Evolutionary conservation across 139 green algal species (phyloP).

Genomic region (Chlamydomonas applanata): DNA sequence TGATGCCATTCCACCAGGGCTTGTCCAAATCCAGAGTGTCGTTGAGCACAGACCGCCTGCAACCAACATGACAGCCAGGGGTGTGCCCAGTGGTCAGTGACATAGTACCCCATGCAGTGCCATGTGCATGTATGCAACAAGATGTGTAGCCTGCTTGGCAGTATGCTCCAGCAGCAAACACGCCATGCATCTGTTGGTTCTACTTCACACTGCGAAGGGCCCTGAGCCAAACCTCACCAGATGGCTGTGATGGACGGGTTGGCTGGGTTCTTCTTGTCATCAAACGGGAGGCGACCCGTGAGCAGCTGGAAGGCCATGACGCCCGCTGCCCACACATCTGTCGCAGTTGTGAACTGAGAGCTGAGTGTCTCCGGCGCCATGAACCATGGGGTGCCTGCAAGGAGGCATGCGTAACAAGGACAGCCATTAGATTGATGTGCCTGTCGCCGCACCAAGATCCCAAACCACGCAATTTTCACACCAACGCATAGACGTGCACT

Average conservation of each 20-base stretch:
- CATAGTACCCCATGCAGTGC: not conserved
- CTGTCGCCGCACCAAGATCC: not conserved
- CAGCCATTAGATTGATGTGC: not conserved
- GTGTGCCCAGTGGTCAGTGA: too few species aligned
- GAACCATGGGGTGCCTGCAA: constrained; percentile 29
- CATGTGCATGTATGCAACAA: too few species aligned
- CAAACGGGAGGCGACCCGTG: constrained; percentile 78
- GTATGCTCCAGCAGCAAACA: not conserved
- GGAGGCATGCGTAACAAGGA: too few species aligned
- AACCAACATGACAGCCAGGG: not conserved
- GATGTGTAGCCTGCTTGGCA: not conserved
- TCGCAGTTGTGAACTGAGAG: constrained; percentile 62
- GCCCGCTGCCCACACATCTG: constrained; percentile 81
- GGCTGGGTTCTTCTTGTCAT: constrained; percentile 71
- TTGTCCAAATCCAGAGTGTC: constrained; percentile 39
- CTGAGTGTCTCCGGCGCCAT: constrained; percentile 77
- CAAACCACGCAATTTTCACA: not conserved
- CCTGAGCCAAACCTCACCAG: constrained; percentile 36
- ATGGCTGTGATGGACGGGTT: constrained; percentile 69
- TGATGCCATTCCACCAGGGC: constrained; percentile 71
- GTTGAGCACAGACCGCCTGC: constrained; percentile 35
- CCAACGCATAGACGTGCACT: too few species aligned
- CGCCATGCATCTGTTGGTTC: not conserved
- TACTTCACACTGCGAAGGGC: not conserved
- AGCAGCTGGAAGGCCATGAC: constrained; percentile 89